A percentile compares a stretch with the other conserved stretches of the same genome.
Evolutionary conservation across 2,329 filamentous ascomycete genomes (phyloP).

Genomic region (Clonostachys chloroleuca): DNA sequence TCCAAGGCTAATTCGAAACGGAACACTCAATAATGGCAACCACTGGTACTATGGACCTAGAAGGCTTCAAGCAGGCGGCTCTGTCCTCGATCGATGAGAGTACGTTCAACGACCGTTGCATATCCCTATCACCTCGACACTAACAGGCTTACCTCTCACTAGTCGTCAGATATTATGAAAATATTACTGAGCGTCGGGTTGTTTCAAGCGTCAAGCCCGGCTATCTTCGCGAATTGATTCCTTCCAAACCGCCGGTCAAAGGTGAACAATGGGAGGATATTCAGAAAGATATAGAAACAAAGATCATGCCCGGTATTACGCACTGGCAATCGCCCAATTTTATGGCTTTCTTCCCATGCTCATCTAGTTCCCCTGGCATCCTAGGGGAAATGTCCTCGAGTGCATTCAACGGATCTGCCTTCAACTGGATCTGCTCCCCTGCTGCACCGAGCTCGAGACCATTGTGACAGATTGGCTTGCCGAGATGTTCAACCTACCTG

Average conservation of each 20-base stretch:
- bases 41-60: no score
- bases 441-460: conserved; percentile 89
- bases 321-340: conserved; percentile 96
- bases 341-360: conserved; percentile 91
- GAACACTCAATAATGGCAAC: no score
- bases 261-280: conserved; percentile 76
- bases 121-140: conserved; percentile 2
- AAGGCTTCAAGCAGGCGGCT: no score
- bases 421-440: conserved; percentile 96
- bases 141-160: conserved; percentile 6
- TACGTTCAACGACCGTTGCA: no score
- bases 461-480: conserved; percentile 91
- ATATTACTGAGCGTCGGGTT: conserved; percentile 64
- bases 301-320: conserved; percentile 88
- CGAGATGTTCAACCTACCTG: conserved; percentile 67
- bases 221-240: conserved; percentile 78
- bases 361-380: conserved; percentile 76
- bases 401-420: conserved; percentile 84
- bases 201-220: conserved; percentile 77
- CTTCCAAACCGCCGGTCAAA: conserved; percentile 56
- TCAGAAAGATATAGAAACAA: conserved; percentile 74
- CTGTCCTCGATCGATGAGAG: no score
- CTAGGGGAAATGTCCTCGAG: conserved; percentile 90
- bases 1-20: no score
- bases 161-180: conserved; percentile 85